These are phyloP conservation scores for Stephanodiscus triporus DNA, from an alignment of 108 stramenopile genomes.

Conservation along the genomic window DNA sequence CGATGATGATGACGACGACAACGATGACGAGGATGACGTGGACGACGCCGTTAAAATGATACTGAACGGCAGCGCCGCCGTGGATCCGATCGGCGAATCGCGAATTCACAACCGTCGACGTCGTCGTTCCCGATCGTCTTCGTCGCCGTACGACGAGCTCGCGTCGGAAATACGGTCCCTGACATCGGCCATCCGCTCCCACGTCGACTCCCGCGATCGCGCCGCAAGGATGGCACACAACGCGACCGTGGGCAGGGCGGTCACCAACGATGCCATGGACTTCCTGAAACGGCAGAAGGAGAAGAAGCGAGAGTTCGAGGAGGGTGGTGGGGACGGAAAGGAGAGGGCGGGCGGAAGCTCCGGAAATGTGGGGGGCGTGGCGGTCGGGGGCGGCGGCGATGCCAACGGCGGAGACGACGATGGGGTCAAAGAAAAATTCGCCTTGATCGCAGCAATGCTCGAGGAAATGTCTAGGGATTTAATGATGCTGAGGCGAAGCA, in stretches of 20 bases:
- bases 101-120: not conserved
- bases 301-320: constrained; percentile 14
- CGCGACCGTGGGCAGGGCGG: constrained; percentile 28
- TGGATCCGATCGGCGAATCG: not conserved
- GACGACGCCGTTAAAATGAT: constrained; percentile 26
- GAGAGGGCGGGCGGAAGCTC: not conserved
- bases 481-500: constrained; percentile 13
- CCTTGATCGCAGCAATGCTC: constrained; percentile 18
- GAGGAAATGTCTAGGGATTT: constrained; percentile 32
- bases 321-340: not conserved
- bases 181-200: constrained; percentile 30
- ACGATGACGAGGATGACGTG: constrained; percentile 20
- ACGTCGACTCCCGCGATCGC: constrained; percentile 41
- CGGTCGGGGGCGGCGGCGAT: too few species aligned
- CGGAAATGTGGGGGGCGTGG: too few species aligned
- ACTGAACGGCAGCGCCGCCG: constrained; percentile 20
- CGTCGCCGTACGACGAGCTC: constrained; percentile 33
- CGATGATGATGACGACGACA: not conserved
- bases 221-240: constrained; percentile 8
- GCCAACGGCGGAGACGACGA: not conserved
- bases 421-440: constrained; percentile 6
- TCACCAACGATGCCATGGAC: constrained; percentile 54
- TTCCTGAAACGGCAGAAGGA: constrained; percentile 25
- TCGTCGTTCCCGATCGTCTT: not conserved
- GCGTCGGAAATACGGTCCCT: constrained; percentile 42